phyloP scores from a whole-genome alignment of 2,329 filamentous ascomycete species.

The Cercospora sp. region DNA sequence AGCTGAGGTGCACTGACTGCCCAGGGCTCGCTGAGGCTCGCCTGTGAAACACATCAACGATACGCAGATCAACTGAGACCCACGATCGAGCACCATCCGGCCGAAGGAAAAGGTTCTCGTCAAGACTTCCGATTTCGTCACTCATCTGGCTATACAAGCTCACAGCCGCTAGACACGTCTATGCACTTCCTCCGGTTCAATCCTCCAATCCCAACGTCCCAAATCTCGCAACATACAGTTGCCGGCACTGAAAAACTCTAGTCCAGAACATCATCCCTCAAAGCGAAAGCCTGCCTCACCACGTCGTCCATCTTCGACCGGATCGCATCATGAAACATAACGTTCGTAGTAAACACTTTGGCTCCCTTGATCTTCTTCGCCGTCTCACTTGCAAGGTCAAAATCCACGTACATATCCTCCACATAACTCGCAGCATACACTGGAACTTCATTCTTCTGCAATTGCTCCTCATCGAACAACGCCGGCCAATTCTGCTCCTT shows the following conservation, averaged over 20 bases:
- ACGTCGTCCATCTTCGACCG: conserved; percentile 73
- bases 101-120: neutral
- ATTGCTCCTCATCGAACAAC: conserved; percentile 72
- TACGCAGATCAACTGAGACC: neutral
- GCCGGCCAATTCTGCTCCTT: conserved; percentile 67
- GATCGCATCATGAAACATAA: conserved; percentile 82
- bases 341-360: conserved; percentile 82
- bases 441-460: conserved; percentile 76
- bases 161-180: neutral
- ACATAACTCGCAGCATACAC: conserved; percentile 81
- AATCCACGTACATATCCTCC: conserved; percentile 93
- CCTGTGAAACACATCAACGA: neutral
- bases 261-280: conserved; percentile 70
- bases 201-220: neutral
- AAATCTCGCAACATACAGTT: neutral
- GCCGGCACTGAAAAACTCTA: conserved; percentile 31
- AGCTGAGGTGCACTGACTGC: neutral
- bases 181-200: neutral
- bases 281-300: conserved; percentile 69
- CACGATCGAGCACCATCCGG: neutral
- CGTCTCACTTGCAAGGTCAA: conserved; percentile 69
- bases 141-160: neutral
- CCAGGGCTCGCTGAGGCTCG: neutral
- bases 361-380: conserved; percentile 71
- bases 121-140: neutral